A percentile compares a stretch with the other conserved stretches of the same genome.
Evolutionary conservation across 331 rosid species (phyloP).

Genomic region (Quercus phellos): DNA sequence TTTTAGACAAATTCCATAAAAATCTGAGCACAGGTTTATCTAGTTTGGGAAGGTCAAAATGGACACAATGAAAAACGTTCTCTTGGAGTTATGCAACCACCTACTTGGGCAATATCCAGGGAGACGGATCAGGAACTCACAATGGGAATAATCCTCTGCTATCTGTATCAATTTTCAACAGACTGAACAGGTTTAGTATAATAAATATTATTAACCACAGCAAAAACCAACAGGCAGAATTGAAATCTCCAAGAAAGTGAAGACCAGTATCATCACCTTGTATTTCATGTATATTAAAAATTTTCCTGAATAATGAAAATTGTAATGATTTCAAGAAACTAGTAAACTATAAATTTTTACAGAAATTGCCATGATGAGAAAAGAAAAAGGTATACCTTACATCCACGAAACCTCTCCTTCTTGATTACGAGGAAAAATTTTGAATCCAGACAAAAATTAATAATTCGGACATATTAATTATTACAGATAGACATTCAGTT

Average conservation of each 20-base stretch:
- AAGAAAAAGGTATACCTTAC: background rate
- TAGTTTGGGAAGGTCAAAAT: background rate
- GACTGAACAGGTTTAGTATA: background rate
- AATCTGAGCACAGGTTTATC: too few species aligned
- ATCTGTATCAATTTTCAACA: conserved; percentile 50
- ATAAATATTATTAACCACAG: background rate
- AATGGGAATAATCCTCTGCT: conserved; percentile 96
- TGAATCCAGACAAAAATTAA: background rate
- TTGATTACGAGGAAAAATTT: background rate
- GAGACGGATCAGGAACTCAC: conserved; percentile 91
- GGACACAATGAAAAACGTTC: conserved; percentile 5
- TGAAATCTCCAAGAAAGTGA: background rate
- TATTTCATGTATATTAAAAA: background rate
- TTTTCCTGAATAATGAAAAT: background rate
- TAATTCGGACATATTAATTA: background rate
- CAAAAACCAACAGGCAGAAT: conserved; percentile 4
- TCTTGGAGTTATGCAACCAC: conserved; percentile 15
- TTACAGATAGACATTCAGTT: background rate
- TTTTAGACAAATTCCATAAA: conserved; percentile 7
- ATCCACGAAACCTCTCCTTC: background rate
- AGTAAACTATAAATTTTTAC: background rate
- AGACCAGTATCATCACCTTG: background rate
- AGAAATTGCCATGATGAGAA: background rate
- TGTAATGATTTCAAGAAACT: background rate
- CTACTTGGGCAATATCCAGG: conserved; percentile 98